phyloP scores from a whole-genome alignment of 2,329 filamentous ascomycete genomes.

The Xylariaceae sp. region DNA sequence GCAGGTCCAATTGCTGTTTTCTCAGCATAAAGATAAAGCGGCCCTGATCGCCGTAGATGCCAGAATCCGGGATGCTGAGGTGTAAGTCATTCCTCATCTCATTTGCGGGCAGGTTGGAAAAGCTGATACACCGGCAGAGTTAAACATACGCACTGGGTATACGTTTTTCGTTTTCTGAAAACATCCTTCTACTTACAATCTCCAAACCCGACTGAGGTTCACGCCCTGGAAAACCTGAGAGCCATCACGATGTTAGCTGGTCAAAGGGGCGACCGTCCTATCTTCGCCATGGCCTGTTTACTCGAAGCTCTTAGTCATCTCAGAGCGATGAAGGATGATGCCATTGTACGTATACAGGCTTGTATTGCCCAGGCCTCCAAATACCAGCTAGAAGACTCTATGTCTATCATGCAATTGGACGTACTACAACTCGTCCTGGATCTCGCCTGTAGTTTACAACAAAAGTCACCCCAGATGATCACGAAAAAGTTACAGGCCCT shows the following conservation, averaged over 20 bases:
- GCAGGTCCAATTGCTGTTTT: constrained; percentile 61
- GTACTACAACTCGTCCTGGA: constrained; percentile 65
- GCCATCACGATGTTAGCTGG: constrained; percentile 58
- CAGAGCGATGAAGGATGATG: constrained; percentile 59
- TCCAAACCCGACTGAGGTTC: constrained; percentile 55
- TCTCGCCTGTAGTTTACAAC: constrained; percentile 63
- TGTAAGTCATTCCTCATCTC: constrained; percentile 41
- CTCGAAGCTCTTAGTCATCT: constrained; percentile 68
- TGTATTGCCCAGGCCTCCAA: constrained; percentile 71
- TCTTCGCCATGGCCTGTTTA: constrained; percentile 61
- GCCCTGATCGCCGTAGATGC: constrained; percentile 68
- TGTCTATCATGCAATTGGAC: constrained; percentile 62
- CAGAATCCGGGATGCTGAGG: constrained; percentile 63
- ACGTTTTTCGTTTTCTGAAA: constrained; percentile 71
- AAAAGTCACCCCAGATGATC: constrained; percentile 55
- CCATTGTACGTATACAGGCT: constrained; percentile 64
- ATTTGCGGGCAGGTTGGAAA: background rate
- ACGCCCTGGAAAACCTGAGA: constrained; percentile 65
- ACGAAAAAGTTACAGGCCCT: constrained; percentile 58
- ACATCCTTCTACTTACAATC: constrained; percentile 64
- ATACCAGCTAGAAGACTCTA: constrained; percentile 62
- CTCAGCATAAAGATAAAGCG: constrained; percentile 66
- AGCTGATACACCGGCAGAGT: constrained; percentile 37
- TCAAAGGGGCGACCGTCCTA: constrained; percentile 56
- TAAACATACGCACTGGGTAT: constrained; percentile 68